A percentile compares a stretch with the other conserved stretches of the same genome.
Evolutionary conservation across 2,329 filamentous ascomycete genomes (phyloP).

Genomic region (Aspergillus aculeatus): DNA sequence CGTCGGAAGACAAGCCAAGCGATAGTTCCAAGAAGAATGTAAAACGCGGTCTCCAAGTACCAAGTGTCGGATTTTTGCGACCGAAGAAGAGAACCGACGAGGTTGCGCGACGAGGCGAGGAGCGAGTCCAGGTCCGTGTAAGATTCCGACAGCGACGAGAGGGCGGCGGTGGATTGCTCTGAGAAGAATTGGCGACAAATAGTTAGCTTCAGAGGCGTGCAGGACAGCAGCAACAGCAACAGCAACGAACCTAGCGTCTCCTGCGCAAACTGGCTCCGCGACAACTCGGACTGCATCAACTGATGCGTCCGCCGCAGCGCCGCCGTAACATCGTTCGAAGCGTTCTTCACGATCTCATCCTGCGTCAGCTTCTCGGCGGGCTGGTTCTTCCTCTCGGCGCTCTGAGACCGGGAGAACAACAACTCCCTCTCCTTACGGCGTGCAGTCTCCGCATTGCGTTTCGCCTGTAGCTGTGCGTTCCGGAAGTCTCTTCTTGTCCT

Average conservation of each 20-base stretch:
- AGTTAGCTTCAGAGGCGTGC: not conserved
- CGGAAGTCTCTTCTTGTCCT: conserved; percentile 69
- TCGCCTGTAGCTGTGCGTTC: conserved; percentile 76
- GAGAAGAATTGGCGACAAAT: not conserved
- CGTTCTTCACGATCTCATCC: conserved; percentile 70
- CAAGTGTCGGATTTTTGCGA: conserved; percentile 97
- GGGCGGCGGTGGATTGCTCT: conserved; percentile 75
- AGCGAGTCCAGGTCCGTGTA: conserved; percentile 79
- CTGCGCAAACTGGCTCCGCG: conserved; percentile 83
- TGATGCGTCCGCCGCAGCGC: conserved; percentile 83
- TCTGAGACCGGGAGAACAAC: conserved; percentile 59
- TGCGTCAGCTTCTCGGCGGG: conserved; percentile 58
- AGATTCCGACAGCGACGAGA: conserved; percentile 75
- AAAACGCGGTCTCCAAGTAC: conserved; percentile 91
- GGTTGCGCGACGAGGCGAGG: conserved; percentile 68
- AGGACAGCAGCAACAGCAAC: not conserved
- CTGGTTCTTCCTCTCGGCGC: conserved; percentile 27
- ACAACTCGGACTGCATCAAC: conserved; percentile 79
- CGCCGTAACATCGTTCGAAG: conserved; percentile 78
- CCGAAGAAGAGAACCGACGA: conserved; percentile 75
- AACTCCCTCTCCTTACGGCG: conserved; percentile 74
- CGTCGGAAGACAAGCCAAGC: conserved; percentile 83
- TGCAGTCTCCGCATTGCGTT: conserved; percentile 69
- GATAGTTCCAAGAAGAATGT: conserved; percentile 73
- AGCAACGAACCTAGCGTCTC: conserved; percentile 64